Base-by-base conservation (phyloP, 768 basidiomycete genomes). In the Saitozyma podzolica region DNA sequence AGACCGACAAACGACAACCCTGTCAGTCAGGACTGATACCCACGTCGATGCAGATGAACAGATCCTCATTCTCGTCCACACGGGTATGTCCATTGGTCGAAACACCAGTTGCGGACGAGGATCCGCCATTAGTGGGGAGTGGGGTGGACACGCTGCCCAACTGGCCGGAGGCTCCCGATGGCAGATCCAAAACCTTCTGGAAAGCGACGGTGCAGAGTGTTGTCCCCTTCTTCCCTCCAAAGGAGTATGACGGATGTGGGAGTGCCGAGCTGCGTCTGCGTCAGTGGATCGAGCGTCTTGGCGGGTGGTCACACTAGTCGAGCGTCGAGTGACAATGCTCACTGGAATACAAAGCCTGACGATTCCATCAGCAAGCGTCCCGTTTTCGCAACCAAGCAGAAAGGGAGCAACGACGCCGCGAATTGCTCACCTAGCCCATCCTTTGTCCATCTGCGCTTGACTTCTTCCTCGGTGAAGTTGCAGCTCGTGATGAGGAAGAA, bases 401-500 rank as follows among this genome's bases (percentile, higher is more conserved):
- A 69, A 74, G n/a, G 62, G 8, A 77, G 65, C 0, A 29, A 5
- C 29, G 29, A 29, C 29, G 29, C 5, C 29, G 5, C 29, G 5
- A 29, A 5, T 29, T 5, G 5, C 29, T 29, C 29, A 29, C 73
- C 78, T 71, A 79, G 67, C 9, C 68, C 71, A 0, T 65, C 62
- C 50, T 53, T 71, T 0, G 67, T 73, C 57, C 78, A 82, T 19
- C 75, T 68, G 57, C 61, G 54, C 56, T 77, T 79, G 54, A 81
- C 64, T 61, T 82, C 81, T 16, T 78, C 73, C 50, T 81, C 80
- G 0, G 81, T 82, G 61, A 81, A 82, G 64, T 82, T 82, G 60
- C 81, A 81, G 58, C 80, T 80, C 9, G 81, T 82, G 61, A 82
- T 82, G 53, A 82, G 68, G 66, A 82, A 82, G 62, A 66, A 78